Percentiles rank a stretch among this genome's conserved stretches.
Evolutionary conservation across 2,329 filamentous ascomycete species (phyloP).

Genomic region (Chrysosporium queenslandicum): DNA sequence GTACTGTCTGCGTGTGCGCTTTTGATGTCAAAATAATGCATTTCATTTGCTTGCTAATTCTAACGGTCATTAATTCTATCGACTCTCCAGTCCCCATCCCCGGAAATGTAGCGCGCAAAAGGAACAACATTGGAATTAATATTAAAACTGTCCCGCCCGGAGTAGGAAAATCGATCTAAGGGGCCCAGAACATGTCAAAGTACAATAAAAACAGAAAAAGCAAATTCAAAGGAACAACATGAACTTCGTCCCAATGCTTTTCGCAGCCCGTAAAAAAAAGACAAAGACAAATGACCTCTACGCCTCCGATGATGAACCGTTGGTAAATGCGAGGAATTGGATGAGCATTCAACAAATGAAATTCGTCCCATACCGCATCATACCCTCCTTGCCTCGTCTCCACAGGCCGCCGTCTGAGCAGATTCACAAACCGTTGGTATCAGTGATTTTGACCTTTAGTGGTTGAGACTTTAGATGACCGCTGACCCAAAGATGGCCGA

Average conservation of each 20-base stretch:
- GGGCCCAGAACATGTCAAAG: slow-evolving; percentile 1
- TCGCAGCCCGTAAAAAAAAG: slow-evolving; percentile 7
- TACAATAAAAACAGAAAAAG: slow-evolving; percentile 11
- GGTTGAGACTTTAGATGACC: slow-evolving; percentile 11
- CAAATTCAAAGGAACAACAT: slow-evolving; percentile 14
- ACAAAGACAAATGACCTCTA: slow-evolving; percentile 13
- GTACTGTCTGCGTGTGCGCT: too few species aligned
- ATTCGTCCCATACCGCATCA: not conserved
- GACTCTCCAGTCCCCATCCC: slow-evolving; percentile 1
- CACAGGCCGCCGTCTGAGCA: not conserved
- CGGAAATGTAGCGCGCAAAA: not conserved
- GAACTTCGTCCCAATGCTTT: slow-evolving; percentile 12
- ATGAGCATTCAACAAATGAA: slow-evolving; percentile 4
- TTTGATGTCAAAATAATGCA: not conserved
- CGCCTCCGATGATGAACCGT: slow-evolving; percentile 7
- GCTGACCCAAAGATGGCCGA: slow-evolving; percentile 13
- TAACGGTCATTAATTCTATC: not conserved
- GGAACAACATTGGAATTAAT: slow-evolving; percentile 6
- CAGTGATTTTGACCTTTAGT: slow-evolving; percentile 1
- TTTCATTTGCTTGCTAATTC: slow-evolving; percentile 6
- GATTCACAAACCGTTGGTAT: not conserved
- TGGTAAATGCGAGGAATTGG: slow-evolving; percentile 13
- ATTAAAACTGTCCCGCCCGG: slow-evolving; percentile 13
- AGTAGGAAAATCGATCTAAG: slow-evolving; percentile 10
- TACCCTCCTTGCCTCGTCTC: slow-evolving; percentile 1